These are phyloP conservation scores for Coniochaeta sp. DNA, from an alignment of 2,329 filamentous ascomycete genomes.

Conservation along the genomic window DNA sequence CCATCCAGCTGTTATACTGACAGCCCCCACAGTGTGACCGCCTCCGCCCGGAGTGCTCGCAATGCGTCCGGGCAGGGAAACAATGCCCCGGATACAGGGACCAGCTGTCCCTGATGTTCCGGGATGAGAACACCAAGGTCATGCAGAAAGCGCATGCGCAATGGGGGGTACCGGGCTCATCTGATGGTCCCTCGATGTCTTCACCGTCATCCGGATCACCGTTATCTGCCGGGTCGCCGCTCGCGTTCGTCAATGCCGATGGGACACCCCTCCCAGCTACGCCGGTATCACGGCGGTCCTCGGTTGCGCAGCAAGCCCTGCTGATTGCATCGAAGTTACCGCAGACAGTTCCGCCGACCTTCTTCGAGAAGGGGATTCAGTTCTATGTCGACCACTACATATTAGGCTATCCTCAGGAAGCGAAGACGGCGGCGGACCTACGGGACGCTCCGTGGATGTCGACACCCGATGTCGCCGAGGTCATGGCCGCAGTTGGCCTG, in stretches of 20 bases:
- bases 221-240: slow-evolving; percentile 10
- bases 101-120: slow-evolving; percentile 58
- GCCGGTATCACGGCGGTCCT: slow-evolving; percentile 4
- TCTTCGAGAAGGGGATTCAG: slow-evolving; percentile 39
- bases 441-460: slow-evolving; percentile 28
- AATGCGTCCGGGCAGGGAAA: slow-evolving; percentile 54
- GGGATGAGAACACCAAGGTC: slow-evolving; percentile 58
- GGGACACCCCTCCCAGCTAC: background rate
- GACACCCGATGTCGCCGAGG: slow-evolving; percentile 33
- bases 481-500: slow-evolving; percentile 51
- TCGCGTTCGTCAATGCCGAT: background rate
- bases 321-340: slow-evolving; percentile 15
- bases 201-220: slow-evolving; percentile 12
- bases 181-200: slow-evolving; percentile 11
- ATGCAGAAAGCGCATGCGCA: slow-evolving; percentile 50
- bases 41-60: slow-evolving; percentile 51
- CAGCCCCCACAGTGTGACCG: slow-evolving; percentile 48
- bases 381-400: slow-evolving; percentile 47
- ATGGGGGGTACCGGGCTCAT: slow-evolving; percentile 29
- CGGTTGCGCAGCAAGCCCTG: slow-evolving; percentile 5
- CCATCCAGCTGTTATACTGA: background rate
- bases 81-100: slow-evolving; percentile 59
- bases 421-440: slow-evolving; percentile 29
- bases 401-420: slow-evolving; percentile 43
- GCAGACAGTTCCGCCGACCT: slow-evolving; percentile 31